Evolutionary conservation across 208 protist species (phyloP).

Genomic region (Leishmania arabica): DNA sequence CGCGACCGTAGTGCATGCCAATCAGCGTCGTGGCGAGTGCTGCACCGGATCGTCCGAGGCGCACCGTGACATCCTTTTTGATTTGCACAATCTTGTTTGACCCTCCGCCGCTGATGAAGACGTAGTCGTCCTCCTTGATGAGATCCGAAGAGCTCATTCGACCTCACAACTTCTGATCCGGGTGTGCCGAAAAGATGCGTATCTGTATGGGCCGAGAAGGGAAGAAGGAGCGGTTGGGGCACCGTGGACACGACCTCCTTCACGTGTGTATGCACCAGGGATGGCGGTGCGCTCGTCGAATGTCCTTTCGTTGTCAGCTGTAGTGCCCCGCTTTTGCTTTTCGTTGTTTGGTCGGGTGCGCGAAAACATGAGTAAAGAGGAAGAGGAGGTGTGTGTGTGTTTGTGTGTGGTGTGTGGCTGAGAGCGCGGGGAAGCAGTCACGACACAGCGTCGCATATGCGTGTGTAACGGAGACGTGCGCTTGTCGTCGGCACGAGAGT

Average conservation of each 20-base stretch:
- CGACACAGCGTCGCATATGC: neutral
- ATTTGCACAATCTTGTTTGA: conserved; percentile 66
- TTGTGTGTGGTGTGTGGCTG: too few relatives aligned
- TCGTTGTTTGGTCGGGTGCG: too few relatives aligned
- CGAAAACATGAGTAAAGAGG: neutral
- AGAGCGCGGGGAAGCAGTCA: neutral
- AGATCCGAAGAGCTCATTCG: conserved; percentile 31
- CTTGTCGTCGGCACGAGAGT: neutral
- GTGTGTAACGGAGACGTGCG: neutral
- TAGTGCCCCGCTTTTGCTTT: neutral
- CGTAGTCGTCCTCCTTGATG: conserved; percentile 80
- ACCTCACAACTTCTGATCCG: neutral
- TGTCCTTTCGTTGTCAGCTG: neutral
- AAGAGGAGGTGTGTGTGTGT: too few relatives aligned
- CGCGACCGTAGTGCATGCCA: conserved; percentile 82
- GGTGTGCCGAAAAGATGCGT: neutral
- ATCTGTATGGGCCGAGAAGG: neutral
- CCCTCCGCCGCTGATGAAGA: conserved; percentile 84
- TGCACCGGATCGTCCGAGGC: conserved; percentile 65
- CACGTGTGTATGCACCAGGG: neutral
- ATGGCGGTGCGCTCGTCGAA: neutral
- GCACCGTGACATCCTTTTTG: conserved; percentile 51
- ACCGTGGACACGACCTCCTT: neutral
- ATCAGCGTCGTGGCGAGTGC: conserved; percentile 71
- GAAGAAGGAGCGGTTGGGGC: neutral